Evolutionary conservation across 768 basidiomycete species (phyloP).

Genomic region (Phanerochaete carnosa): DNA sequence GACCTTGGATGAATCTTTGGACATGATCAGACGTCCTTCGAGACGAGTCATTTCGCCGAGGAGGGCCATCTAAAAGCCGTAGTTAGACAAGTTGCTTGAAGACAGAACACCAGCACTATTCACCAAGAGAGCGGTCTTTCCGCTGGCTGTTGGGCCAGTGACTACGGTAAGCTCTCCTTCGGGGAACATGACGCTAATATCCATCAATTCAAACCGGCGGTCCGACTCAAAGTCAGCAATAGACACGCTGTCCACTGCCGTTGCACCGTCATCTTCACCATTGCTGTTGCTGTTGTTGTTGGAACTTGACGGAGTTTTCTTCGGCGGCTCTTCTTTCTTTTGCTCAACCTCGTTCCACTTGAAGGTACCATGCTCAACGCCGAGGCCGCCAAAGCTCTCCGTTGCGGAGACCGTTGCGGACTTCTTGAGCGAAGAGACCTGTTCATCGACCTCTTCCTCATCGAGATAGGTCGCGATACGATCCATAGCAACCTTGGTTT

Average conservation of each 20-base stretch:
- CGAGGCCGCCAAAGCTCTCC: conserved; percentile 35
- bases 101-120: conserved; percentile 20
- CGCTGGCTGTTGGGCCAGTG: conserved; percentile 77
- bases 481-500: conserved; percentile 54
- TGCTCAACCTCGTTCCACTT: conserved; percentile 53
- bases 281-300: not conserved
- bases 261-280: conserved; percentile 16
- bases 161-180: conserved; percentile 67
- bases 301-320: conserved; percentile 13
- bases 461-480: conserved; percentile 59
- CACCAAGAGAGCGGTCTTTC: conserved; percentile 78
- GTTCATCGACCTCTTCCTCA: conserved; percentile 61
- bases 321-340: conserved; percentile 24
- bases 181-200: conserved; percentile 70
- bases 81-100: conserved; percentile 20
- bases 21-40: conserved; percentile 56
- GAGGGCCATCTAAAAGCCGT: conserved; percentile 51
- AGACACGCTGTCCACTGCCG: conserved; percentile 20
- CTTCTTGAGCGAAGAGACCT: conserved; percentile 55
- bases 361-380: conserved; percentile 49
- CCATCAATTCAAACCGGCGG: conserved; percentile 60
- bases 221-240: conserved; percentile 26
- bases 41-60: conserved; percentile 68
- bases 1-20: conserved; percentile 57
- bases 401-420: conserved; percentile 19